phyloP scores from a whole-genome alignment of 768 basidiomycete genomes.

The Botryobasidium botryosum region DNA sequence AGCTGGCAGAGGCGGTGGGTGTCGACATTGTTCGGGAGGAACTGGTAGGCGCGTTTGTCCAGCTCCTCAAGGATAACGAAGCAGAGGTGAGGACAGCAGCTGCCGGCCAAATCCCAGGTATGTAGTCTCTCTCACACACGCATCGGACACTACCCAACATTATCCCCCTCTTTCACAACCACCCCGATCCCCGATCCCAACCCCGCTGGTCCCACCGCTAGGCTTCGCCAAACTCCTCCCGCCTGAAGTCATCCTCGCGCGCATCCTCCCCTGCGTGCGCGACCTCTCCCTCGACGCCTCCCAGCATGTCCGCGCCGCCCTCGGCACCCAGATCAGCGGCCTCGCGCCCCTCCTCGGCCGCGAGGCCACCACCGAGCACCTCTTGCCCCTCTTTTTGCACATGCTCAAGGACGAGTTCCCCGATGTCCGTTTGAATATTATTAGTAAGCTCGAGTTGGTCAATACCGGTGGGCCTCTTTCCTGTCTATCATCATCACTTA shows the following conservation, averaged over 20 bases:
- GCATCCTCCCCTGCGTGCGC: conserved; percentile 86
- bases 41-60: conserved; percentile 80
- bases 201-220: conserved; percentile 19
- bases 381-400: conserved; percentile 92
- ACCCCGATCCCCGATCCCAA: not conserved
- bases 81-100: conserved; percentile 96
- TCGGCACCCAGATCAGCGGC: conserved; percentile 91
- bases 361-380: conserved; percentile 86
- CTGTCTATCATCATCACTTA: not conserved
- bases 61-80: conserved; percentile 92
- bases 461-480: conserved; percentile 57
- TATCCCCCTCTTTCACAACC: too few species aligned
- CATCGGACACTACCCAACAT: too few species aligned
- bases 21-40: conserved; percentile 84
- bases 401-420: conserved; percentile 97
- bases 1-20: conserved; percentile 88
- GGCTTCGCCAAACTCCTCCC: conserved; percentile 91
- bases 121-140: conserved; percentile 2
- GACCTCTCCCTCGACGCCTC: conserved; percentile 87
- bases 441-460: conserved; percentile 94
- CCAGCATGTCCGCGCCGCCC: conserved; percentile 92
- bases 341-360: conserved; percentile 87
- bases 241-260: conserved; percentile 81
- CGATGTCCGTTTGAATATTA: conserved; percentile 92
- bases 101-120: conserved; percentile 92